Conservation (phyloP, 2,329 filamentous ascomycete species). For the Ophiostoma perfectum region DNA sequence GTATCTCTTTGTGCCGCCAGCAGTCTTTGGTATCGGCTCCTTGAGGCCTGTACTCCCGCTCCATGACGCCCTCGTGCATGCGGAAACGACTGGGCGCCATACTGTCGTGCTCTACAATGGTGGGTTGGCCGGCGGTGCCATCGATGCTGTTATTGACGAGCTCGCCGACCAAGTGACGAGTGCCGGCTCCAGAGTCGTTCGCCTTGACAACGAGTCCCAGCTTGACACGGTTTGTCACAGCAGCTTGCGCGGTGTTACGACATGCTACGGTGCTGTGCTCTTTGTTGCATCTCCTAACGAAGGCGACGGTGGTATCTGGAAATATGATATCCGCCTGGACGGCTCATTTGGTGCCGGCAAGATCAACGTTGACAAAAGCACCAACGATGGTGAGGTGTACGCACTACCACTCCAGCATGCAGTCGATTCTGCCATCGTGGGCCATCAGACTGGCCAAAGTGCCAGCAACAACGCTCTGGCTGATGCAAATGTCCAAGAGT, state of each 20-base stretch:
- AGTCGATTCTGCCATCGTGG: conserved; percentile 67
- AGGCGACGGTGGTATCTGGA: conserved; percentile 65
- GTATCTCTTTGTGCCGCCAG: conserved; percentile 76
- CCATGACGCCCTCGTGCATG: conserved; percentile 54
- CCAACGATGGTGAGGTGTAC: conserved; percentile 74
- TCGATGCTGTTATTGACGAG: conserved; percentile 62
- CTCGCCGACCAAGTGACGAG: conserved; percentile 54
- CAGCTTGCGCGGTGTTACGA: conserved; percentile 58
- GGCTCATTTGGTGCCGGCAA: conserved; percentile 59
- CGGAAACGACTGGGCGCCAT: conserved; percentile 52
- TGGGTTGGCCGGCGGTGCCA: conserved; percentile 61
- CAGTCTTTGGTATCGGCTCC: conserved; percentile 65
- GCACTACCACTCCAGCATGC: conserved; percentile 69
- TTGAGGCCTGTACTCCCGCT: conserved; percentile 59
- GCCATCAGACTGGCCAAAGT: conserved; percentile 35
- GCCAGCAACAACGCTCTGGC: conserved; percentile 30
- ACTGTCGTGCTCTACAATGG: conserved; percentile 76
- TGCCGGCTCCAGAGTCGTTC: conserved; percentile 44
- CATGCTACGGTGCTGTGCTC: conserved; percentile 66
- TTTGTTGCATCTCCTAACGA: conserved; percentile 71
- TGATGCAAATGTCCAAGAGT: conserved; percentile 48
- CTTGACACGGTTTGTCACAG: conserved; percentile 49
- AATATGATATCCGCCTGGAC: conserved; percentile 78
- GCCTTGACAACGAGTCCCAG: conserved; percentile 29
- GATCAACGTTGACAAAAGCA: conserved; percentile 57